Evolutionary conservation across 1,284 basidiomycete genomes (phyloP).

Genomic region (Irpex lacteus): DNA sequence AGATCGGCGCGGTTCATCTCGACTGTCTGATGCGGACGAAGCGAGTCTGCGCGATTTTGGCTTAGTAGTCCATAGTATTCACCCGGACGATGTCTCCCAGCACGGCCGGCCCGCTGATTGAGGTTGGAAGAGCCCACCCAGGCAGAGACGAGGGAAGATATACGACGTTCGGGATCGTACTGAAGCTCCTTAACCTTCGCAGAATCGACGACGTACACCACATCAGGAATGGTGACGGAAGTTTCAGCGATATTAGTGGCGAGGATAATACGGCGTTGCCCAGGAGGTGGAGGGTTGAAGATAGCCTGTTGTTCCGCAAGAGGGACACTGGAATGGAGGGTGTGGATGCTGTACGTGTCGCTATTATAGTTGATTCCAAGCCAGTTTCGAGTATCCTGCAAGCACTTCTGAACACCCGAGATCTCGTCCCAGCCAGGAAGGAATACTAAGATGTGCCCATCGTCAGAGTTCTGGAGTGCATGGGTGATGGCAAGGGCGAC

Average conservation of each 20-base stretch:
- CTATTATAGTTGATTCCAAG: slow-evolving; percentile 60
- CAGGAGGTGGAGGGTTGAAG: slow-evolving; percentile 77
- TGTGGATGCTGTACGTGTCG: slow-evolving; percentile 72
- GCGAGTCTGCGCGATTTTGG: slow-evolving; percentile 55
- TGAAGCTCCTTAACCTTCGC: slow-evolving; percentile 89
- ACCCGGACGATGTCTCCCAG: slow-evolving; percentile 88
- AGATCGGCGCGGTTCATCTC: slow-evolving; percentile 96
- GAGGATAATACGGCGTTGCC: slow-evolving; percentile 86
- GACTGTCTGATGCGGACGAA: slow-evolving; percentile 86
- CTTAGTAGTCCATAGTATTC: slow-evolving; percentile 90
- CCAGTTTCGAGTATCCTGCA: slow-evolving; percentile 49
- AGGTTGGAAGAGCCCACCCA: slow-evolving; percentile 95
- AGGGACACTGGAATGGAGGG: slow-evolving; percentile 91
- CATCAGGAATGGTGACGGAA: slow-evolving; percentile 94
- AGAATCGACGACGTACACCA: slow-evolving; percentile 92
- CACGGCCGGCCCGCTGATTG: slow-evolving; percentile 91
- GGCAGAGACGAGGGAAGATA: slow-evolving; percentile 84
- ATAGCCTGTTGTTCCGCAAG: slow-evolving; percentile 89
- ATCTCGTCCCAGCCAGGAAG: slow-evolving; percentile 95
- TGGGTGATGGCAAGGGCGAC: slow-evolving; percentile 83
- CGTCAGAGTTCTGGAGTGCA: slow-evolving; percentile 71
- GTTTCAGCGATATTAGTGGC: slow-evolving; percentile 98
- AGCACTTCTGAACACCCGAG: slow-evolving; percentile 67
- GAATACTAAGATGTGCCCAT: slow-evolving; percentile 92
- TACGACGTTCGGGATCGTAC: slow-evolving; percentile 89